Base-by-base conservation (phyloP, 345 rosid genomes). In the Limnanthes douglasii region DNA sequence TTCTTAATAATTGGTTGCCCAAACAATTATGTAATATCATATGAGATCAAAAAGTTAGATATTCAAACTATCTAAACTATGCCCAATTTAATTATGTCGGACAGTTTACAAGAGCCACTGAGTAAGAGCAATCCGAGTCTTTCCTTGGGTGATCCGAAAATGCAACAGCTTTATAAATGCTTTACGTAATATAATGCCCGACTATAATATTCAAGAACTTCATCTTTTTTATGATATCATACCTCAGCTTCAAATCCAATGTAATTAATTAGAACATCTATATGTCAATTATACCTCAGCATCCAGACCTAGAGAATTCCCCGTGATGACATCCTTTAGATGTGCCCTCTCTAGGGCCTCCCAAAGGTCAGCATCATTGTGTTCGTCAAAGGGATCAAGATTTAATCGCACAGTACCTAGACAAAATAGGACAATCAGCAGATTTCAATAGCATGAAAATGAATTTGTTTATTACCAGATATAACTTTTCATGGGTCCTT, bases 291-390 rank as follows among this genome's bases (percentile, higher is more conserved):
- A 27, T 56, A 80, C 98, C 94, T 76, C 72, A 54, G 84, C 67
- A 31, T 80, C 70, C 28, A 84, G 68, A 46, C 94, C 95, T 18
- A 57, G 46, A 33, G 82, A 33, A 61, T 53, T 77, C 61, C 73
- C 70, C 51, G 67, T 52, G 56, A 84, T 65, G 37, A 70, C 84
- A 59, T 84, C 94, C 60, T 77, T 90, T 46, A 83, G 54, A 41
- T 79, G 79, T 9, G 95, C 90, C 57, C 86, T 79, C 60, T 77
- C 79, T 24, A 79, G 56, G 54, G 95, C 79, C 62, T 90, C 95
- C 98, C 92, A 77, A 22, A 90, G 78, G 51, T 66, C 94, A 67
- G 86, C 57, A 57, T 90, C 98, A 45, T 46, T 77, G 49, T 79
- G 85, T 50, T 90, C 95, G 50, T 47, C 54, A 48, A 90, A 90